Evolutionary conservation across 495 filamentous ascomycete genomes (phyloP).

Genomic region (Ramalina peruviana): DNA sequence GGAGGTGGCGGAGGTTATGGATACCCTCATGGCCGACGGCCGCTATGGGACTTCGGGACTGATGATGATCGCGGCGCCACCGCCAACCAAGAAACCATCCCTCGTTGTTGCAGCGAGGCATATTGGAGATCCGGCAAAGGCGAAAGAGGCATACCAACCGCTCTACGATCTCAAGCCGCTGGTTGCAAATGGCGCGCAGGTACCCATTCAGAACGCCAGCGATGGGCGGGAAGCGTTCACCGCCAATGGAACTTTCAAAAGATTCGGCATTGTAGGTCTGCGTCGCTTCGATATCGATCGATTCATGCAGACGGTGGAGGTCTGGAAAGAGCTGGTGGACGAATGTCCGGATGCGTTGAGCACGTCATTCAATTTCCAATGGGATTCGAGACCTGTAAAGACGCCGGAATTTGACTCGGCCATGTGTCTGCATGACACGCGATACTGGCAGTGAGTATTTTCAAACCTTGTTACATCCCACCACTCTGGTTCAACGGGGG

Average conservation of each 20-base stretch:
- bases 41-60: conserved; percentile 16
- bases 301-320: conserved; percentile 10
- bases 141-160: conserved; percentile 11
- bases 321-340: conserved; percentile 11
- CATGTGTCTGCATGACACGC: conserved; percentile 12
- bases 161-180: conserved; percentile 14
- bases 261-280: conserved; percentile 13
- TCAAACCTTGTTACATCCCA: not conserved
- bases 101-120: conserved; percentile 3
- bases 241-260: conserved; percentile 15
- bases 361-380: conserved; percentile 15
- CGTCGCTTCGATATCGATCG: conserved; percentile 7
- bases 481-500: no score
- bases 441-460: conserved; percentile 8
- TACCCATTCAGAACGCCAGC: conserved; percentile 13
- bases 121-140: conserved; percentile 12
- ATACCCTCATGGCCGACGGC: conserved; percentile 12
- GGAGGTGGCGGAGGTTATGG: conserved; percentile 15
- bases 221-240: conserved; percentile 11
- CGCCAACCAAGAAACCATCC: conserved; percentile 12
- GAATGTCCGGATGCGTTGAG: conserved; percentile 14
- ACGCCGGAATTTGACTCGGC: conserved; percentile 10
- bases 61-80: conserved; percentile 16
- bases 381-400: conserved; percentile 11
- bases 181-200: conserved; percentile 6